phyloP scores from a whole-genome alignment of 73 alveolate genomes.

The Paramecium caudatum region DNA sequence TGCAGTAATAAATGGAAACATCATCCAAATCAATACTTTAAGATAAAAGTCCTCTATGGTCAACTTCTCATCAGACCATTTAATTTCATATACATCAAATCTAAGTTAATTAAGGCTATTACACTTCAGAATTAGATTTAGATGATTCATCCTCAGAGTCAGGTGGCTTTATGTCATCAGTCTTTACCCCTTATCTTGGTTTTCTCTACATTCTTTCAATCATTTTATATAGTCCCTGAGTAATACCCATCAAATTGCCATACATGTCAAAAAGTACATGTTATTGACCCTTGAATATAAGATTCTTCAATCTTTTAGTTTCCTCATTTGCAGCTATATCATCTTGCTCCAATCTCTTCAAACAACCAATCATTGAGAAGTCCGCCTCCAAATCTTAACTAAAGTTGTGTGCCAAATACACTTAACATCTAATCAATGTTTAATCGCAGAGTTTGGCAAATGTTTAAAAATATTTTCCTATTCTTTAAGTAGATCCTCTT shows the following conservation, averaged over 20 bases:
- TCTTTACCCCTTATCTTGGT: not conserved
- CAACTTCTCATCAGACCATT: not conserved
- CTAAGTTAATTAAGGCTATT: slow-evolving; percentile 1
- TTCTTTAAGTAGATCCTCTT: slow-evolving; percentile 62
- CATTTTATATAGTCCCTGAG: slow-evolving; percentile 34
- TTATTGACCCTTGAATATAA: not conserved
- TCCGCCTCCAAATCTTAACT: slow-evolving; percentile 31
- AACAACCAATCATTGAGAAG: slow-evolving; percentile 38
- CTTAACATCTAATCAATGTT: slow-evolving; percentile 7
- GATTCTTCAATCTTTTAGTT: not conserved
- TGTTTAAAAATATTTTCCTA: slow-evolving; percentile 52
- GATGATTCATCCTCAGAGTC: not conserved
- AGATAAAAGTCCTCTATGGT: slow-evolving; percentile 33
- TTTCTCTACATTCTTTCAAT: slow-evolving; percentile 14
- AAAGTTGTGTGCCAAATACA: slow-evolving; percentile 40
- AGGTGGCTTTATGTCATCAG: not conserved
- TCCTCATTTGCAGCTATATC: slow-evolving; percentile 4
- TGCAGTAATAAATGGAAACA: slow-evolving; percentile 38
- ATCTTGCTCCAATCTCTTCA: slow-evolving; percentile 33
- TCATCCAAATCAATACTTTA: slow-evolving; percentile 48
- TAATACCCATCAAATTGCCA: slow-evolving; percentile 41
- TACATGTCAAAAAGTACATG: slow-evolving; percentile 34
- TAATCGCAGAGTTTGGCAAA: slow-evolving; percentile 39
- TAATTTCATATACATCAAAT: slow-evolving; percentile 3
- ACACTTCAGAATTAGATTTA: slow-evolving; percentile 16